These are phyloP conservation scores for Aspergillus viridinutans DNA, from an alignment of 2,329 filamentous ascomycete species.

Conservation along the genomic window DNA sequence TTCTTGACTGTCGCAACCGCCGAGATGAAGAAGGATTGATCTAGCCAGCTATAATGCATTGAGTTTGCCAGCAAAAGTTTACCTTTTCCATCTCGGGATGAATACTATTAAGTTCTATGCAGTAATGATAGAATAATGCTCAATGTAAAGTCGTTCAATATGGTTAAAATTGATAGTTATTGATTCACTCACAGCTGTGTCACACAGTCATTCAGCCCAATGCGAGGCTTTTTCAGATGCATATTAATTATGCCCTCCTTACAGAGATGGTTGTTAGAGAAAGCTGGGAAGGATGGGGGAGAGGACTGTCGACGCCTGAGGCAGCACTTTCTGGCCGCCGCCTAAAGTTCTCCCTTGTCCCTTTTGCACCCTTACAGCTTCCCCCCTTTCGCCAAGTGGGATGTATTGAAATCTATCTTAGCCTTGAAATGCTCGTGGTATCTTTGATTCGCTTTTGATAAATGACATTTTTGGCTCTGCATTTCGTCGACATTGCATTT, in stretches of 20 bases:
- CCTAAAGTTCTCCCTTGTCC: not conserved
- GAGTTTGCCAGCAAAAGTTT: too few species aligned
- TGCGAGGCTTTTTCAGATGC: not conserved
- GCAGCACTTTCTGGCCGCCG: not conserved
- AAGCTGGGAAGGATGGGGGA: not conserved
- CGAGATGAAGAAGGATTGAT: too few species aligned
- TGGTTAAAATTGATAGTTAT: not conserved
- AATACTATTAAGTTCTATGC: too few species aligned
- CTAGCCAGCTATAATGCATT: too few species aligned
- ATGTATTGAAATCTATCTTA: not conserved
- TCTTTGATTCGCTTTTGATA: not conserved
- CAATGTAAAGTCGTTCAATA: not conserved
- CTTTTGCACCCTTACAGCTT: not conserved
- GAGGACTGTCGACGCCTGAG: not conserved
- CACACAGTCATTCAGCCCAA: not conserved
- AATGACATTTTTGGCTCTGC: not conserved
- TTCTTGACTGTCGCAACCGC: too few species aligned
- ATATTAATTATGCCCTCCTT: not conserved
- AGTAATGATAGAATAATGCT: too few species aligned
- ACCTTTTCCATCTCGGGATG: too few species aligned
- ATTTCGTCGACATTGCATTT: not conserved
- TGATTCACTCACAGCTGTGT: too few species aligned
- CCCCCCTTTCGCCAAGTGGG: not conserved
- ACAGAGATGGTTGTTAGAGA: not conserved
- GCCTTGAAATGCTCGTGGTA: not conserved